Conservation (phyloP, 2,329 filamentous ascomycete genomes). For the Epichloe festucae region DNA sequence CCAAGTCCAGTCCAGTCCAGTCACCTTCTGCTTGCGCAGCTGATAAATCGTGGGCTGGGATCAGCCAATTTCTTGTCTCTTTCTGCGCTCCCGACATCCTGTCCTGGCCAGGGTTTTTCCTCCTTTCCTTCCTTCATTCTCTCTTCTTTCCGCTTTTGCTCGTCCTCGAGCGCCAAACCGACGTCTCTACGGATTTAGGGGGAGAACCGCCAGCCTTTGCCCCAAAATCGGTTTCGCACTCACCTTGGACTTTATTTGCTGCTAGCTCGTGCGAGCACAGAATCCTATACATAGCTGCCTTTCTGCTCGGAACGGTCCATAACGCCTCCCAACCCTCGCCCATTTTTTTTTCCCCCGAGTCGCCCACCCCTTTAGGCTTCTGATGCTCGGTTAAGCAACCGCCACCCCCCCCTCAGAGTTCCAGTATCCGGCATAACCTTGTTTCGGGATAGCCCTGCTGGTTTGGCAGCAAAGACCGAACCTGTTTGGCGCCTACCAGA, state of each 20-base stretch:
- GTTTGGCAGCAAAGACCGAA: slow-evolving; percentile 8
- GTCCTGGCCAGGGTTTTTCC: background rate
- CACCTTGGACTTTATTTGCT: background rate
- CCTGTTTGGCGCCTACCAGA: slow-evolving; percentile 9
- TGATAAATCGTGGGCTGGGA: slow-evolving; percentile 18
- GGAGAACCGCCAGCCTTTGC: background rate
- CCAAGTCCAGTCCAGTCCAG: slow-evolving; percentile 1
- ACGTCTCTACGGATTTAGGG: background rate
- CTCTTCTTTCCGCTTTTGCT: background rate
- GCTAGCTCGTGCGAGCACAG: background rate
- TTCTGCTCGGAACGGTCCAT: slow-evolving; percentile 3
- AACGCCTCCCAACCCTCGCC: slow-evolving; percentile 1
- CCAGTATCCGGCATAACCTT: slow-evolving; percentile 27
- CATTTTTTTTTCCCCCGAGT: background rate
- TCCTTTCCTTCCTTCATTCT: background rate
- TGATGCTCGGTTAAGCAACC: slow-evolving; percentile 17
- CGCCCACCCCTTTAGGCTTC: slow-evolving; percentile 9
- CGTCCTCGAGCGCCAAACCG: background rate
- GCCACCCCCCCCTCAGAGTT: slow-evolving; percentile 8
- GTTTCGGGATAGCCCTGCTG: slow-evolving; percentile 22
- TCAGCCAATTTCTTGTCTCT: slow-evolving; percentile 1
- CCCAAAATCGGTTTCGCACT: background rate
- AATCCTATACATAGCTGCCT: background rate
- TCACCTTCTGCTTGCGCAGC: slow-evolving; percentile 10
- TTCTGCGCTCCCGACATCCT: background rate